Base-by-base conservation (phyloP, 345 rosid species). In the Brassica nigra region DNA sequence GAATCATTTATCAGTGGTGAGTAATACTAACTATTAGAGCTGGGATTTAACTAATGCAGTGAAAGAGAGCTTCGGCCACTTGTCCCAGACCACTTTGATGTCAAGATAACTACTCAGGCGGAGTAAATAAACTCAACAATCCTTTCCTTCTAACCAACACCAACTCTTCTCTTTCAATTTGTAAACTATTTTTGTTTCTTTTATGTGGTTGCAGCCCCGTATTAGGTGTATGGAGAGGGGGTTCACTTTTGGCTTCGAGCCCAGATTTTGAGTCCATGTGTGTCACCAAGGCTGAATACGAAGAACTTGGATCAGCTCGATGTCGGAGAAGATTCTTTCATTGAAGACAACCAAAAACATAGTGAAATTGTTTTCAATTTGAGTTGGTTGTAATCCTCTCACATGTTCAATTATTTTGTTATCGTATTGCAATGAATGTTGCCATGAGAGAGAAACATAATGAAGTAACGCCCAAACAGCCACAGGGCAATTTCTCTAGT, bases 21-120 rank as follows among this genome's bases (percentile, higher is more conserved):
- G 4, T 44, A 27, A 15, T 62, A 59, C 36, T 23, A 23, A 23
- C 27, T 23, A 23, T 23, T 23, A 23, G 27, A 23, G 27, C 27
- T 23, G 27, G 27, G 12, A 36, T 61, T 63, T 39, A 8, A 39
- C 3, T 37, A 28, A 61, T 82, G 85, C 89, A 92, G 97, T 63
- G 87, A 92, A 86, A 75, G 73, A 86, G 99, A 95, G 86, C 94
- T 95, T 76, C 85, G 99, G 75, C 99, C 99, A 81, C 94, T 91
- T 73, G 93, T 95, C 58, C 97, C 99, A n/a, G 94, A 90, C 73
- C 75, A 84, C 80, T 91, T 88, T 78, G 86, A 79, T 85, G 89
- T 95, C 83, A 88, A 90, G 87, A 91, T 95, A 82, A 85, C 89
- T 72, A 83, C 87, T 59, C 99, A 91, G 82, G 90, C 90, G 82